Percentiles rank a stretch among this genome's conserved stretches.
Evolutionary conservation across 1,284 basidiomycete genomes (phyloP).

Genomic region (Cryptococcus sp.): DNA sequence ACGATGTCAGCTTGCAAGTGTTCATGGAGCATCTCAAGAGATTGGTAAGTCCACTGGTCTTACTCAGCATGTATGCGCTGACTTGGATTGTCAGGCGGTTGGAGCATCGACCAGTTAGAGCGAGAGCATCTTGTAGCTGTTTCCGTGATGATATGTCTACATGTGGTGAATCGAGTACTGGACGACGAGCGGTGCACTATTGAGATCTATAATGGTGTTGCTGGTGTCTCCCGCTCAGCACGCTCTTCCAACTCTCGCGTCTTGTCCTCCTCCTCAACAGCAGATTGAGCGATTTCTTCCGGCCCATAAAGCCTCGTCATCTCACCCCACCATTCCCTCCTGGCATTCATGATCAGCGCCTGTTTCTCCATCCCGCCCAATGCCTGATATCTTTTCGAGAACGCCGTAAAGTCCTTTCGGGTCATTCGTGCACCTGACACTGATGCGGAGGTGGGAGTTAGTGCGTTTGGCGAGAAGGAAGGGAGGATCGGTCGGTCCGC

Average conservation of each 20-base stretch:
- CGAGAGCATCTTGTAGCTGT: neutral
- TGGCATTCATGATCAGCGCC: constrained; percentile 40
- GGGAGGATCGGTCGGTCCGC: constrained; percentile 23
- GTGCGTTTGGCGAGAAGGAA: constrained; percentile 33
- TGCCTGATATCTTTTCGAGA: constrained; percentile 36
- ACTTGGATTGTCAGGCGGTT: constrained; percentile 31
- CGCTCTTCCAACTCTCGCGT: constrained; percentile 18
- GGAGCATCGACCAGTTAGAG: constrained; percentile 48
- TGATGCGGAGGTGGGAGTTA: constrained; percentile 8
- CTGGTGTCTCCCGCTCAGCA: constrained; percentile 1
- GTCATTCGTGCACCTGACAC: neutral
- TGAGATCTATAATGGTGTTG: neutral
- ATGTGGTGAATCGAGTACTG: neutral
- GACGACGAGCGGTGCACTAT: too few relatives aligned
- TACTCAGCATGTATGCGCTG: neutral
- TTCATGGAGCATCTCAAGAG: constrained; percentile 95
- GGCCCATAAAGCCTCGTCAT: constrained; percentile 22
- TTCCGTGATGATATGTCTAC: neutral
- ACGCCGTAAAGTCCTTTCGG: constrained; percentile 19
- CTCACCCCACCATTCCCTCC: constrained; percentile 46
- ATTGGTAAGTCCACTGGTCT: constrained; percentile 56
- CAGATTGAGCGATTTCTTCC: neutral
- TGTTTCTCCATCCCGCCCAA: constrained; percentile 34
- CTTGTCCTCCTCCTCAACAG: constrained; percentile 12
- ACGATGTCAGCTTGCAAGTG: constrained; percentile 95